Evolutionary conservation across 108 stramenopile species (phyloP).

Genomic region (Pseudonitzschia delicatissima): DNA sequence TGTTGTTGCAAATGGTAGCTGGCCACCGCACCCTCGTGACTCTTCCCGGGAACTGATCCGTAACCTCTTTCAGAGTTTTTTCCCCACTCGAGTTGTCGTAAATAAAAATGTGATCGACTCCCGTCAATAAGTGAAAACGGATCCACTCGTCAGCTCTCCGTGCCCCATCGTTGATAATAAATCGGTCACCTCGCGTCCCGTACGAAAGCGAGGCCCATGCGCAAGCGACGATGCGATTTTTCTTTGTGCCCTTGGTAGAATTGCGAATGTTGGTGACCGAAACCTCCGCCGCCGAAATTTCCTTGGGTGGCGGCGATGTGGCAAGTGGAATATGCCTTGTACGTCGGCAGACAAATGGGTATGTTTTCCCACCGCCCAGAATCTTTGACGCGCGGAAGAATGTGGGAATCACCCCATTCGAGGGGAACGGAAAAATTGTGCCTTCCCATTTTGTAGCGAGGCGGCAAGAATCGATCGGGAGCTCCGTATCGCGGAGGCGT

Average conservation of each 20-base stretch:
- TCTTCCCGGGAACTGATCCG: constrained; percentile 33
- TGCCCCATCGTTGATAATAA: constrained; percentile 46
- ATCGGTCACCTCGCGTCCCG: constrained; percentile 48
- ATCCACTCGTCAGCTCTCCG: constrained; percentile 74
- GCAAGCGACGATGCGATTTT: constrained; percentile 57
- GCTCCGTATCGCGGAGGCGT: constrained; percentile 78
- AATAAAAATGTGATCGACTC: constrained; percentile 81
- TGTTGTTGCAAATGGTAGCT: constrained; percentile 73
- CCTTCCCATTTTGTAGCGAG: constrained; percentile 35
- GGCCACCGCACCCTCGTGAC: constrained; percentile 74
- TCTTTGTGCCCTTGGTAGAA: constrained; percentile 32
- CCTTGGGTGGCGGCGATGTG: constrained; percentile 9
- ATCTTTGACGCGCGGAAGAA: constrained; percentile 72
- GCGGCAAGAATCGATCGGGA: constrained; percentile 61
- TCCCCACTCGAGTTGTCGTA: constrained; percentile 70
- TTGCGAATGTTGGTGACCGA: not conserved
- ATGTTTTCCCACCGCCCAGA: constrained; percentile 90
- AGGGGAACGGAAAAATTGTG: constrained; percentile 40
- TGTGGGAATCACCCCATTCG: constrained; percentile 67
- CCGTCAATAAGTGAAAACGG: constrained; percentile 77
- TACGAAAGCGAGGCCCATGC: constrained; percentile 71
- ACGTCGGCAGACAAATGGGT: constrained; percentile 56
- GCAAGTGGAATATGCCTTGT: constrained; percentile 12
- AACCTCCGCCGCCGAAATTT: not conserved
- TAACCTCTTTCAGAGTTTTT: constrained; percentile 23